Percentiles rank a stretch among this genome's conserved stretches.
phyloP scores from a whole-genome alignment of 257 asterid species.

The Plantago elongata region DNA sequence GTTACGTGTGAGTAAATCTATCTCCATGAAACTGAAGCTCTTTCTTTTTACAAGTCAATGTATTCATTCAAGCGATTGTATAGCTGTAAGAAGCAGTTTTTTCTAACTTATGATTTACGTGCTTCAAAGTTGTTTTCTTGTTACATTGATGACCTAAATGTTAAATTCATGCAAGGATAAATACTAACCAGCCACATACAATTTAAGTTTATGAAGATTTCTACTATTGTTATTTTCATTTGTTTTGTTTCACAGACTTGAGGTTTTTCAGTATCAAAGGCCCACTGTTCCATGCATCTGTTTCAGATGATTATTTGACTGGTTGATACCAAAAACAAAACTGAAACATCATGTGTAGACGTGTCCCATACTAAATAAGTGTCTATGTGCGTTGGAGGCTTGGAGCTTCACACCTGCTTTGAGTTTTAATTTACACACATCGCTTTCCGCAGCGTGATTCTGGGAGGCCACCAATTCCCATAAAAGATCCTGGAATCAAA shows the following conservation, averaged over 20 bases:
- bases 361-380: too few species aligned
- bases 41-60: neutral
- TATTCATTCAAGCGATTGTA: neutral
- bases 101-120: slow-evolving; percentile 6
- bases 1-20: slow-evolving; percentile 66
- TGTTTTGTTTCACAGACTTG: neutral
- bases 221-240: neutral
- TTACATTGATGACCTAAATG: neutral
- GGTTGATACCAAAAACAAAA: too few species aligned
- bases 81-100: neutral
- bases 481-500: slow-evolving; percentile 78
- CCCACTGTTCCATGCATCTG: too few species aligned
- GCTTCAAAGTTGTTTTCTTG: neutral
- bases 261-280: neutral
- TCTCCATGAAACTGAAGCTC: slow-evolving; percentile 10
- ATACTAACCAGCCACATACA: slow-evolving; percentile 8
- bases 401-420: slow-evolving; percentile 16
- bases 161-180: neutral
- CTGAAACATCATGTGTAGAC: too few species aligned
- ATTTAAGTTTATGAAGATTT: slow-evolving; percentile 1
- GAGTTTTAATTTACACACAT: slow-evolving; percentile 17
- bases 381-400: slow-evolving; percentile 13
- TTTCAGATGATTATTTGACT: too few species aligned
- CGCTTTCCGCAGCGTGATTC: slow-evolving; percentile 70
- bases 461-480: slow-evolving; percentile 86